These are phyloP conservation scores for Hypoxylon sp. DNA, from an alignment of 2,329 filamentous ascomycete species.

Conservation along the genomic window DNA sequence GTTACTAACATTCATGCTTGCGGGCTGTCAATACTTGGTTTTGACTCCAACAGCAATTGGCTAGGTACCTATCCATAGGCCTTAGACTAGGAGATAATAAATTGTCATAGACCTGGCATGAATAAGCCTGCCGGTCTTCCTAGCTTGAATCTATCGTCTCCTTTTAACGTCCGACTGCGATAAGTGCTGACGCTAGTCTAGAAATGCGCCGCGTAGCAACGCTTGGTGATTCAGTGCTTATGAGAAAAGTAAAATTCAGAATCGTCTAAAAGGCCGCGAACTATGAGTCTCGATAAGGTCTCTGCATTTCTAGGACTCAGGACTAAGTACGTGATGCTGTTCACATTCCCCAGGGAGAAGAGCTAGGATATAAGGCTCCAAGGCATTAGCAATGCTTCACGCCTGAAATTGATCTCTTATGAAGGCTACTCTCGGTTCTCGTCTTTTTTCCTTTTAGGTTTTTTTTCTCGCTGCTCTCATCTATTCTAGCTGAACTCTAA, in stretches of 20 bases:
- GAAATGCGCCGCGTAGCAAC: background rate
- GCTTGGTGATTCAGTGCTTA: background rate
- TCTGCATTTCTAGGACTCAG: background rate
- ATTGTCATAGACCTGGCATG: slow-evolving; percentile 10
- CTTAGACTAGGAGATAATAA: slow-evolving; percentile 24
- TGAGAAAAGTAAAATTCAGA: background rate
- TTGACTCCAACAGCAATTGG: slow-evolving; percentile 15
- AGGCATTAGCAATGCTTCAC: background rate
- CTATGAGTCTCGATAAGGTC: no score
- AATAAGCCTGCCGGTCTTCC: slow-evolving; percentile 12
- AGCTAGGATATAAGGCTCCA: background rate
- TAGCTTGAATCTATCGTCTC: background rate
- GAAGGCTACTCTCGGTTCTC: no score
- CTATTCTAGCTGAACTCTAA: slow-evolving; percentile 2
- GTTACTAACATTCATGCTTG: slow-evolving; percentile 8
- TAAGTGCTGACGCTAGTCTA: background rate
- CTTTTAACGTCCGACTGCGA: background rate
- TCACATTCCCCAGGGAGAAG: background rate
- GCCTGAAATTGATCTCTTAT: background rate
- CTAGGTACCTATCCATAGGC: background rate
- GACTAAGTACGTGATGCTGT: background rate
- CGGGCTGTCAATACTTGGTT: slow-evolving; percentile 10
- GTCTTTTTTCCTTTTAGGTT: background rate
- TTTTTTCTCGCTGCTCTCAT: background rate
- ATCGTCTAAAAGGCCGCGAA: background rate